A percentile compares a stretch with the other conserved stretches of the same genome.
Evolutionary conservation across 306 rosid species (phyloP).

Genomic region (Herpetospermum pedunculosum): DNA sequence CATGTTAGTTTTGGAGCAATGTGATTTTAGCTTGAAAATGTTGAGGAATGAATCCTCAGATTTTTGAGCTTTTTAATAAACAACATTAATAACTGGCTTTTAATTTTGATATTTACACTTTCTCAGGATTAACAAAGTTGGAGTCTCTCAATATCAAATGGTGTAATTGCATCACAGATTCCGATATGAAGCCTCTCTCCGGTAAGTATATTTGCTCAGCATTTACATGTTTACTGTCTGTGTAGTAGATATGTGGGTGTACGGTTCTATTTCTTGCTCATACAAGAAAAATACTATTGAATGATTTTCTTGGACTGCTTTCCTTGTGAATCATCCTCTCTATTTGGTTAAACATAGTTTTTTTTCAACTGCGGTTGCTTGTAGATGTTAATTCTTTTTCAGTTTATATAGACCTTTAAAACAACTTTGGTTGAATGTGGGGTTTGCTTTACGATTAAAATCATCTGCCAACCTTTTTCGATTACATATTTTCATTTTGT

Average conservation of each 20-base stretch:
- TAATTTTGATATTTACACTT: neutral
- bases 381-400: neutral
- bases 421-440: neutral
- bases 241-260: neutral
- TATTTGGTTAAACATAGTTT: neutral
- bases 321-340: neutral
- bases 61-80: neutral
- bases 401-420: neutral
- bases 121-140: constrained; percentile 62
- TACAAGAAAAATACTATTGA: neutral
- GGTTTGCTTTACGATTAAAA: neutral
- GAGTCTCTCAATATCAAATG: constrained; percentile 93
- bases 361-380: neutral
- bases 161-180: constrained; percentile 80
- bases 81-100: neutral
- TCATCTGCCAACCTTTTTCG: neutral
- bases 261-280: neutral
- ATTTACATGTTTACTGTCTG: neutral
- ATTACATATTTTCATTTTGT: neutral
- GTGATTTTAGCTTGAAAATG: neutral
- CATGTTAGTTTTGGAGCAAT: neutral
- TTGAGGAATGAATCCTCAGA: neutral
- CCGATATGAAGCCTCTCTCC: constrained; percentile 69
- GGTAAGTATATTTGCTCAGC: constrained; percentile 24
- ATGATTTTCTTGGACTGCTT: neutral